Percentiles rank a stretch among this genome's conserved stretches.
Evolutionary conservation across 495 filamentous ascomycete genomes (phyloP).

Genomic region (Xylaria bambusicola): DNA sequence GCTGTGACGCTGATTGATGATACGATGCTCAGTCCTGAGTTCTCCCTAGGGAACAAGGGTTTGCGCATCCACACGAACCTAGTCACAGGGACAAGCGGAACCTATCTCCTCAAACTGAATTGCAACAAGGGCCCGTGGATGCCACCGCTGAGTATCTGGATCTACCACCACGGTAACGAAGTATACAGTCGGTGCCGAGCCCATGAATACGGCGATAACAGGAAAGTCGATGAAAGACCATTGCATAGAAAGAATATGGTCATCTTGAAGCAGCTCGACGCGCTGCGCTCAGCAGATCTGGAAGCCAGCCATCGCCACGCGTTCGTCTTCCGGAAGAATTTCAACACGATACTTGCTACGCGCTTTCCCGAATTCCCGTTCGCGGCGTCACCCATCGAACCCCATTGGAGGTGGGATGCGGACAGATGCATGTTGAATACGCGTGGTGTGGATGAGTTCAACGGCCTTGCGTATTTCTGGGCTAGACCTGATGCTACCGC

Average conservation of each 20-base stretch:
- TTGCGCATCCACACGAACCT: not conserved
- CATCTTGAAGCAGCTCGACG: not conserved
- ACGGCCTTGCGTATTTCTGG: slow-evolving; percentile 1
- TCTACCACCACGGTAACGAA: not conserved
- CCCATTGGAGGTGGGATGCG: not conserved
- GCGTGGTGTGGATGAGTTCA: not conserved
- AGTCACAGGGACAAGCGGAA: not conserved
- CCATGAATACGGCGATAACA: not conserved
- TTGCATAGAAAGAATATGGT: not conserved
- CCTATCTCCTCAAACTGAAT: not conserved
- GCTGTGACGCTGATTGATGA: not conserved
- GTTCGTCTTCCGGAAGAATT: slow-evolving; percentile 6
- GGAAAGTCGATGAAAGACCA: not conserved
- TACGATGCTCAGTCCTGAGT: slow-evolving; percentile 7
- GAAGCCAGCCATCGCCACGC: not conserved
- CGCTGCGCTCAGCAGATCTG: not conserved
- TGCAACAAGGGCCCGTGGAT: not conserved
- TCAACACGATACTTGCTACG: not conserved
- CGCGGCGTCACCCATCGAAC: not conserved
- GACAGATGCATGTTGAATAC: not conserved
- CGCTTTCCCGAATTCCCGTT: not conserved
- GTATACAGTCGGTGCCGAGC: not conserved
- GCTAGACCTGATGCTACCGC: not conserved
- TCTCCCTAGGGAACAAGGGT: not conserved
- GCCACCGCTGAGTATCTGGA: not conserved